Conservation (phyloP, 192 early-diverging fungal genomes). For the Coemansia sp. region DNA sequence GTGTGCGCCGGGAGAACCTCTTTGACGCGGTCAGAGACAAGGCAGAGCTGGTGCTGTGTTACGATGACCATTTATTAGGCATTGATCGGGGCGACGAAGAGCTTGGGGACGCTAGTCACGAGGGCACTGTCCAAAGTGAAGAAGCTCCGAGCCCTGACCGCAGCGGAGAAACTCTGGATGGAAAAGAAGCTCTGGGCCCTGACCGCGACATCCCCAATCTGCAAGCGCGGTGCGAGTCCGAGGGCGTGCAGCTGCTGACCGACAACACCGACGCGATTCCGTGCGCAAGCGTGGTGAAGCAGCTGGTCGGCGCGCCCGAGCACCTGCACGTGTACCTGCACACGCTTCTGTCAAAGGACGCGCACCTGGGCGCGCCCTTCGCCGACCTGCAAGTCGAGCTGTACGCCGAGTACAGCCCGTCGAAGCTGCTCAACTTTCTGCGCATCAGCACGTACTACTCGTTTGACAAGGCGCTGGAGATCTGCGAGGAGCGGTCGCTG, state of each 20-base stretch:
- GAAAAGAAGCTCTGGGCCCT: too few relatives aligned
- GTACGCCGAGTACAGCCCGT: slow-evolving; percentile 87
- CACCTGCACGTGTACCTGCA: slow-evolving; percentile 91
- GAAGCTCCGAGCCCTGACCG: too few relatives aligned
- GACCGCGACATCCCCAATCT: too few relatives aligned
- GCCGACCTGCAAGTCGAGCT: slow-evolving; percentile 80
- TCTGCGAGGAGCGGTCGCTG: slow-evolving; percentile 82
- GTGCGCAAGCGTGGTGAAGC: slow-evolving; percentile 63
- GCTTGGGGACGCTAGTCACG: too few relatives aligned
- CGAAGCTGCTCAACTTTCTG: slow-evolving; percentile 80
- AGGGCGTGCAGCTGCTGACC: slow-evolving; percentile 81
- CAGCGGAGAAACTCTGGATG: too few relatives aligned
- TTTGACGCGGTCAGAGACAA: slow-evolving; percentile 78
- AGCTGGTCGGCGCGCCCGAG: slow-evolving; percentile 58
- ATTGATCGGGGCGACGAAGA: too few relatives aligned
- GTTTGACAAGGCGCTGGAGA: slow-evolving; percentile 65
- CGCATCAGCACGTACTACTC: slow-evolving; percentile 74
- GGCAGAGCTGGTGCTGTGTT: slow-evolving; percentile 78
- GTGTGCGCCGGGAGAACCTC: slow-evolving; percentile 75
- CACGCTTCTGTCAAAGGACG: slow-evolving; percentile 63
- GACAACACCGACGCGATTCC: slow-evolving; percentile 81
- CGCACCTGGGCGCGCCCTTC: slow-evolving; percentile 67
- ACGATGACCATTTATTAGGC: slow-evolving; percentile 60
- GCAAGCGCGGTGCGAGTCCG: slow-evolving; percentile 42
- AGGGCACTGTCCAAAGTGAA: too few relatives aligned